These are phyloP conservation scores for Rosa hybrid DNA, from an alignment of 331 rosid species.

Conservation along the genomic window DNA sequence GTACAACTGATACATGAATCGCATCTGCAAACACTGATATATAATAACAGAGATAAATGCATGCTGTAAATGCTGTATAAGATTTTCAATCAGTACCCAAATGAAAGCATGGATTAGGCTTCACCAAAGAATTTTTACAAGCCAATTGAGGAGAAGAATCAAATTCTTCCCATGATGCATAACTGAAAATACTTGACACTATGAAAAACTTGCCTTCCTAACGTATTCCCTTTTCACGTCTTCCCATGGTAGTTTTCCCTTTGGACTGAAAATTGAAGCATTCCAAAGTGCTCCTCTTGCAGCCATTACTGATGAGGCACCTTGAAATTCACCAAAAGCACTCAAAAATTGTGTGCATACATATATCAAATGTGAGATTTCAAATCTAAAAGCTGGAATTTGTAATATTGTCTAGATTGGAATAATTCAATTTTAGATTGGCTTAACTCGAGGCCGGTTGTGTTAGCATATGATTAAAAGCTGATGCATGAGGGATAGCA, in stretches of 20 bases:
- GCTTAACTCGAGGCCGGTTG: background rate
- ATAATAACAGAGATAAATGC: background rate
- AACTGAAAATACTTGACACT: background rate
- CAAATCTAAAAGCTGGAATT: background rate
- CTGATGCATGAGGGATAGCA: background rate
- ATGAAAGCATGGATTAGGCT: background rate
- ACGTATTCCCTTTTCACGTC: slow-evolving; percentile 68
- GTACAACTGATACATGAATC: background rate
- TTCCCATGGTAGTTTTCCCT: slow-evolving; percentile 59
- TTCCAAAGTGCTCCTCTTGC: slow-evolving; percentile 98
- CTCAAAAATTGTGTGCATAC: slow-evolving; percentile 15
- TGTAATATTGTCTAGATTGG: background rate
- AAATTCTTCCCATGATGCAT: background rate
- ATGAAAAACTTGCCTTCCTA: slow-evolving; percentile 54
- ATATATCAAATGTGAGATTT: background rate
- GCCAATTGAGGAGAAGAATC: background rate
- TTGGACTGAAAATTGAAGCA: slow-evolving; percentile 74
- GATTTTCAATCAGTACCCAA: background rate
- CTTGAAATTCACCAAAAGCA: slow-evolving; percentile 33
- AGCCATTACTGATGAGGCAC: slow-evolving; percentile 83
- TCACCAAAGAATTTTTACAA: background rate
- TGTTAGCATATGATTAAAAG: background rate
- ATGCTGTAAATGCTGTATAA: background rate
- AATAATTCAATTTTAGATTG: background rate
- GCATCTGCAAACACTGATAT: background rate